phyloP scores from a whole-genome alignment of 2,329 filamentous ascomycete genomes.

The Pseudogymnoascus sp. region DNA sequence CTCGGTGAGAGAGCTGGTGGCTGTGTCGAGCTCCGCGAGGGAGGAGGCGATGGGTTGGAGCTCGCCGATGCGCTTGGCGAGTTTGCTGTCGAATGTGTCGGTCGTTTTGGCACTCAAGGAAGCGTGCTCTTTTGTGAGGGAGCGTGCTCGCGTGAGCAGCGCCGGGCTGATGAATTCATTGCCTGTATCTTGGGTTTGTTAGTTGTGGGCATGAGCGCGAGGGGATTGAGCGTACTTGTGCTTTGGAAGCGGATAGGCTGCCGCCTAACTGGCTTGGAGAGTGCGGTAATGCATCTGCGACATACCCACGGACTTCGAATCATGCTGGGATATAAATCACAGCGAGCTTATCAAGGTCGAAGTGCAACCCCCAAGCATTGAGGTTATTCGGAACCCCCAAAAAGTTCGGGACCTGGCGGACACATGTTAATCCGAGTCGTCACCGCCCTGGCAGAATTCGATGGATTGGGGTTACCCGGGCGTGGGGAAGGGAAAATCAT shows the following conservation, averaged over 20 bases:
- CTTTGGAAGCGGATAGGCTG: conserved; percentile 34
- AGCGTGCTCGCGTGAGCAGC: conserved; percentile 51
- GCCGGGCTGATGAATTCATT: conserved; percentile 36
- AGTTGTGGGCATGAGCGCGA: conserved; percentile 12
- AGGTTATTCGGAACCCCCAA: not conserved
- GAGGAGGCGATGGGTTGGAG: conserved; percentile 48
- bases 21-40: conserved; percentile 49
- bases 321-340: conserved; percentile 20
- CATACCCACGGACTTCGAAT: conserved; percentile 42
- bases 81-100: conserved; percentile 46
- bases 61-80: conserved; percentile 53
- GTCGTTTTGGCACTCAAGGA: conserved; percentile 43
- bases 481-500: not conserved
- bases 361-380: not conserved
- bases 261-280: conserved; percentile 19
- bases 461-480: not conserved
- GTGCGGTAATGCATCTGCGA: conserved; percentile 37
- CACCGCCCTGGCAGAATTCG: not conserved
- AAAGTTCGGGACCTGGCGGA: not conserved
- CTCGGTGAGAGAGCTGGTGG: conserved; percentile 45
- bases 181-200: conserved; percentile 13
- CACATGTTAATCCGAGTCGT: not conserved
- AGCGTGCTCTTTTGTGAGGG: conserved; percentile 49
- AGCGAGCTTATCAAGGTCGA: not conserved
- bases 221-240: conserved; percentile 30